Evolutionary conservation across 371 early-diverging fungal genomes (phyloP), one percentile per base, ranked within the genome.

Genomic region (Lichtheimia hyalospora): DNA sequence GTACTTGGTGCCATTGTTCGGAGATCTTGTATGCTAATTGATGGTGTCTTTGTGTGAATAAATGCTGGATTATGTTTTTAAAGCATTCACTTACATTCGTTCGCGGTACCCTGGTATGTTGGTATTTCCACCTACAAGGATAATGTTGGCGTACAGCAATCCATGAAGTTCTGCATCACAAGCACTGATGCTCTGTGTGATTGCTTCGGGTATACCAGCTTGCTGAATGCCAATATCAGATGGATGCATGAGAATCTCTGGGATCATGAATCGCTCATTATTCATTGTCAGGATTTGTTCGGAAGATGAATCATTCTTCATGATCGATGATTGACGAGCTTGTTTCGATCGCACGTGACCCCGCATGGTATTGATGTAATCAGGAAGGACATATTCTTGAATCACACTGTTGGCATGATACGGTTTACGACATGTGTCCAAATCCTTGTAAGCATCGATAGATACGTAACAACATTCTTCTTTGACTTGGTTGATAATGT

Each of bases 201-300:
- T 89, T 1, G 90, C 85, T 65, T 91, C 90, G 2, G 91, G 84
- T 25, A 94, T 79, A 5, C 95, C 95, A 2, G 87, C 91, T 65
- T 94, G 94, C 23, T 89, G 79, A 61, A 94, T 81, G 6, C 92
- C 91, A 56, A 93, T 89, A 67, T 94, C 92, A 0, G 88, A 82
- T 0, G 95, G 95, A 64, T 89, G 74, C 67, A 94, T 92, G 21
- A 94, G 74, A 18, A 92, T 79, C 63, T 94, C 95, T 0, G 95
- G 92, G 10, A 94, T 83, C 55, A 89, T 89, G 58, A 94, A 92
- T 24, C 95, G 83, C 67, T 94, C 95, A 60, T 90, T 90, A 59
- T 89, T 87, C 87, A 94, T 86, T 4, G 76, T 69, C 56, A 94
- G 64, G 6, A 90, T 71, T 64, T 94, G 91, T 40, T 82, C 77